Conservation (phyloP, 192 early-diverging fungal genomes). For the Linnemannia elongata region DNA sequence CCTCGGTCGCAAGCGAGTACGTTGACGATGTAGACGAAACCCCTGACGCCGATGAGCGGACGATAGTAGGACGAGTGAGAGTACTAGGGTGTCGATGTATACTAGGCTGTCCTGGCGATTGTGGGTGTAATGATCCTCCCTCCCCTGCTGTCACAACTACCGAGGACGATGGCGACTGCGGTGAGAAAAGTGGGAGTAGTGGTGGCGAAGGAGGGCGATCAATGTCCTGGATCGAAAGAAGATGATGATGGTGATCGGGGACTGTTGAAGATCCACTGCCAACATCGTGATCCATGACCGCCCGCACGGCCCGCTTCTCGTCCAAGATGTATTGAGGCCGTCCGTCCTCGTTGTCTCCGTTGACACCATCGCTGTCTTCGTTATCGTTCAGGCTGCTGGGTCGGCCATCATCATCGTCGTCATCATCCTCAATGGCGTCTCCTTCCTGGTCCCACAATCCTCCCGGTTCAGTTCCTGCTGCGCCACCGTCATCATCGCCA, state of each 20-base stretch:
- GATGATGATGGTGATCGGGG: constrained; percentile 1
- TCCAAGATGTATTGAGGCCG: neutral
- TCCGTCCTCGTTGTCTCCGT: neutral
- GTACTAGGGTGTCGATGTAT: neutral
- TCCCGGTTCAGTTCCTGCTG: neutral
- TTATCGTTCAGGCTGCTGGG: neutral
- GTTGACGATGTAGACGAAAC: neutral
- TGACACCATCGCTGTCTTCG: neutral
- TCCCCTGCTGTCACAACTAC: neutral
- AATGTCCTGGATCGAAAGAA: neutral
- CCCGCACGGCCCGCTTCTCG: constrained; percentile 21
- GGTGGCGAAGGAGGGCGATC: constrained; percentile 1
- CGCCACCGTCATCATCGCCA: neutral
- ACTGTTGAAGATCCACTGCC: constrained; percentile 18
- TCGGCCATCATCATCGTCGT: neutral
- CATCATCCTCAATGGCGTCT: constrained; percentile 16
- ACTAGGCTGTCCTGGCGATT: neutral
- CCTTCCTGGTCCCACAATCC: constrained; percentile 29
- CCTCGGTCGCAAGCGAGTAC: constrained; percentile 38
- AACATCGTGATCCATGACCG: constrained; percentile 2
- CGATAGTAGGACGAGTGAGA: neutral
- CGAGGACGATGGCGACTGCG: neutral
- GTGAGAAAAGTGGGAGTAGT: neutral
- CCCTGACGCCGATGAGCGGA: neutral
- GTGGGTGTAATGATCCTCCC: neutral